Conservation (phyloP, 2,329 filamentous ascomycete species). For the Hysterium pulicare region DNA sequence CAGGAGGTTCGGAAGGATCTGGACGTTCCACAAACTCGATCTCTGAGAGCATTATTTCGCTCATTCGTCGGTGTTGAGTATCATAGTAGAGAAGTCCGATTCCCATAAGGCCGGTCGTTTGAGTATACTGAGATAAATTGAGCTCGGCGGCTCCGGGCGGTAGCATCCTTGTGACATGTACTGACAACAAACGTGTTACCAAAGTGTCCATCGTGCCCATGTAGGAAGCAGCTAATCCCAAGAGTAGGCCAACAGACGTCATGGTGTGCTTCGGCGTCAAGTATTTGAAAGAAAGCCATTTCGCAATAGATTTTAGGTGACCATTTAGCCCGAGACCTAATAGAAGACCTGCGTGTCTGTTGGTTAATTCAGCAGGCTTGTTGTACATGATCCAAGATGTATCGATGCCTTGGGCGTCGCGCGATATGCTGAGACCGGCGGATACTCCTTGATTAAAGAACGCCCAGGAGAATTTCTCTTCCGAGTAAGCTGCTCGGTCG, state of each 20-base stretch:
- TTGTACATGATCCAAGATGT: constrained; percentile 99
- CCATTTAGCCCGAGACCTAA: constrained; percentile 90
- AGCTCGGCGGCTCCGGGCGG: constrained; percentile 89
- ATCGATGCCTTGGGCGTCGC: constrained; percentile 86
- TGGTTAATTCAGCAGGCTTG: constrained; percentile 87
- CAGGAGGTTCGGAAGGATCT: constrained; percentile 64
- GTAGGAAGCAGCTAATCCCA: constrained; percentile 90
- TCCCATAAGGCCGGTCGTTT: constrained; percentile 95
- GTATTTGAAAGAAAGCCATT: constrained; percentile 99
- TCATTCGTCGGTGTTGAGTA: constrained; percentile 97
- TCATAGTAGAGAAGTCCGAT: constrained; percentile 92
- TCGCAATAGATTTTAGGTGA: constrained; percentile 88
- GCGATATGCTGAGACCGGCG: constrained; percentile 87
- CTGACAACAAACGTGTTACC: constrained; percentile 87
- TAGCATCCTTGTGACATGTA: constrained; percentile 93
- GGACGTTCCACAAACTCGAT: constrained; percentile 85
- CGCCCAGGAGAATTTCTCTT: constrained; percentile 97
- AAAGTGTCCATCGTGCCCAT: constrained; percentile 96
- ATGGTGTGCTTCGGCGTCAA: constrained; percentile 99
- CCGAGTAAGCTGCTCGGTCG: constrained; percentile 80
- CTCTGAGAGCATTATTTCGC: constrained; percentile 96
- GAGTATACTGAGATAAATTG: constrained; percentile 86
- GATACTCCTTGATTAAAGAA: constrained; percentile 97
- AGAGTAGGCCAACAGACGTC: constrained; percentile 93
- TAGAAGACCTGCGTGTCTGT: constrained; percentile 92